Base-by-base conservation (phyloP, 2,329 filamentous ascomycete genomes). In the Hansfordia pulvinata region DNA sequence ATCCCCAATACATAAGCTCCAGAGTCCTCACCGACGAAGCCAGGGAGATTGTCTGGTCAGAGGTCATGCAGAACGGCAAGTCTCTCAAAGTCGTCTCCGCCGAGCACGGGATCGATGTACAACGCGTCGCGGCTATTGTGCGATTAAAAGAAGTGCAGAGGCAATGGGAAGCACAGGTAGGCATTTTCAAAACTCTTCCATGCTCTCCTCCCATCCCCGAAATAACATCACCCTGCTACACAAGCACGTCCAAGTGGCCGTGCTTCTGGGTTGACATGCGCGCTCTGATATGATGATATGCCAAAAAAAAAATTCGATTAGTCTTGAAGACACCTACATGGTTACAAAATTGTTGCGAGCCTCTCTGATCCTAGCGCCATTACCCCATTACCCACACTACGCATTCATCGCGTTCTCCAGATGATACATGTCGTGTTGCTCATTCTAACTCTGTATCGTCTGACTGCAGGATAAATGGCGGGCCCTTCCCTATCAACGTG, bases 261-360 rank as follows among this genome's bases (percentile, higher is more conserved):
- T n/a, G n/a, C n/a, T n/a, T n/a, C n/a, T n/a, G n/a, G n/a, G n/a
- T n/a, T n/a, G n/a, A n/a, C n/a, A n/a, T n/a, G n/a, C n/a, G n/a
- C n/a, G n/a, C n/a, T n/a, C n/a, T n/a, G n/a, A 42, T 35, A 53
- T 72, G 68, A 73, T 73, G 68, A 70, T 51, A 45, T 41, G 47
- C 51, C 56, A 82, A 68, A 63, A 58, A 71, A 67, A 69, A 72
- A 76, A 74, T 70, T 79, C 88, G 88, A 94, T 96, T 93, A 94
- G 88, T 96, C 88, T 93, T 92, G 67, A 94, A 93, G 86, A 96
- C 86, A 75, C 54, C 61, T 52, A 74, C 64, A 76, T 90, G 83
- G 82, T 94, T 88, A 88, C 64, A 78, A 67, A 69, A 61, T 61
- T 70, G 71, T 76, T 76, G 64, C 69, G 65, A 72, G 64, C 70